Base-by-base conservation (phyloP, 176 grass and related monocot species). In the Zoysia japonica region DNA sequence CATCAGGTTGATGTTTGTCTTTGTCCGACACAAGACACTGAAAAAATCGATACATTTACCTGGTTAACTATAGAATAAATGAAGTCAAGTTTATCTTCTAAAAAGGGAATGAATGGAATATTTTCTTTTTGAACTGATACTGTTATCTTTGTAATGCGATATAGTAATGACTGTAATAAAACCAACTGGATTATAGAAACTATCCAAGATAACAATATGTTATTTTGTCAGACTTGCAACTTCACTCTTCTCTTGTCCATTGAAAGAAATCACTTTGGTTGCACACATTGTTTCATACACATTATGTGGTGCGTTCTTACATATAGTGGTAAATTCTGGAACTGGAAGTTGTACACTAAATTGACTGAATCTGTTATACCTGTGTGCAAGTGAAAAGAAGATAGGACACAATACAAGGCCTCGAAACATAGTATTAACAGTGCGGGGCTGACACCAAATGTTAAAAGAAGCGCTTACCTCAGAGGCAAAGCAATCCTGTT, bases 11-110 rank as follows among this genome's bases (percentile, higher is more conserved):
- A 97, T 88, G 47, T 97, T 94, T 78, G 60, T 73, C 82, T 94
- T 93, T 89, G 77, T 97, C 76, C 94, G 88, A 81, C 75, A 42
- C 80, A 97, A 84, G 65, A 97, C 94, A 90, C 94, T 92, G 89
- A 71, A 97, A 61, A 97, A 59, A 46, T 72, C 35, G 64, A 68
- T 68, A 56, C 1, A 2, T 37, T 37, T 53, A 41, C 28, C 16
- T 77, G 44, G 50, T 64, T 50, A 70, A 20, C 55, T 63, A 1
- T 40, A 61, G 8, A 49, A 57, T 37, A 77, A 13, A 71, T 20
- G 55, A 61, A 9, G 53, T 71, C 1, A 66, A 61, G 6, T 71
- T 36, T 46, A 73, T 28, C 41, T 45, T 48, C 57, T 38, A 81
- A 3, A 13, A 68, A 59, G 49, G 11, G 43, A 70, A 71, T 72